phyloP scores from a whole-genome alignment of 2,329 filamentous ascomycete species.

The Colletotrichum spinosum region DNA sequence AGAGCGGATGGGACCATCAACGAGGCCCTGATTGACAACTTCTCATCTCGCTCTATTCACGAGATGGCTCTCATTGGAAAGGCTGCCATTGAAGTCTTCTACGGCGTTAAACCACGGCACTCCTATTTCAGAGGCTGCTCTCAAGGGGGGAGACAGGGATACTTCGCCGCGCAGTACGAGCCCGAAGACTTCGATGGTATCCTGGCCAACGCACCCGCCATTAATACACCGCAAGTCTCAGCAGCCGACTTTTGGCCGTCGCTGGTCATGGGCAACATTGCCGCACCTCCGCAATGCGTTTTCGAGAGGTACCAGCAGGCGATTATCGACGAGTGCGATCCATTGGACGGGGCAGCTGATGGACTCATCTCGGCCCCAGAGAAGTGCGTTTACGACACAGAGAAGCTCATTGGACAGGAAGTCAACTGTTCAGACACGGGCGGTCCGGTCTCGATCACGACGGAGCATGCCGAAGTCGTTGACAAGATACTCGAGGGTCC shows the following conservation, averaged over 20 bases:
- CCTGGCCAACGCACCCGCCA: constrained; percentile 59
- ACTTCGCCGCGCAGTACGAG: constrained; percentile 63
- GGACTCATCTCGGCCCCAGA: constrained; percentile 25
- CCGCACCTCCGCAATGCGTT: constrained; percentile 21
- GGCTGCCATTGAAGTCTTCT: constrained; percentile 58
- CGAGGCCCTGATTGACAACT: constrained; percentile 46
- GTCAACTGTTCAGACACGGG: constrained; percentile 9
- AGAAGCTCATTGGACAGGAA: neutral
- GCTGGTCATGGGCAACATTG: constrained; percentile 24
- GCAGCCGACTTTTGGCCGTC: constrained; percentile 21
- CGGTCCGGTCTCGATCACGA: constrained; percentile 7
- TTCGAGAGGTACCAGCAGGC: constrained; percentile 12
- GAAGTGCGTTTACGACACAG: constrained; percentile 12
- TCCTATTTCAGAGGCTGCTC: constrained; percentile 71
- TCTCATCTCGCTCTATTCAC: constrained; percentile 51
- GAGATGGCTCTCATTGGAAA: constrained; percentile 62
- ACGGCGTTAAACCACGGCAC: constrained; percentile 51
- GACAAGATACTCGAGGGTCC: constrained; percentile 14
- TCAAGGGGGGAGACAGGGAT: constrained; percentile 68
- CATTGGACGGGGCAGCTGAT: constrained; percentile 16
- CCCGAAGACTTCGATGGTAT: constrained; percentile 70
- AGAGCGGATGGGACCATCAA: constrained; percentile 40
- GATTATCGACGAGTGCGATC: constrained; percentile 14
- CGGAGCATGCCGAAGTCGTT: constrained; percentile 2
- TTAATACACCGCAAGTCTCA: constrained; percentile 38